Conservation (phyloP, 257 asterid species). For the Craterostigma plantagineum region DNA sequence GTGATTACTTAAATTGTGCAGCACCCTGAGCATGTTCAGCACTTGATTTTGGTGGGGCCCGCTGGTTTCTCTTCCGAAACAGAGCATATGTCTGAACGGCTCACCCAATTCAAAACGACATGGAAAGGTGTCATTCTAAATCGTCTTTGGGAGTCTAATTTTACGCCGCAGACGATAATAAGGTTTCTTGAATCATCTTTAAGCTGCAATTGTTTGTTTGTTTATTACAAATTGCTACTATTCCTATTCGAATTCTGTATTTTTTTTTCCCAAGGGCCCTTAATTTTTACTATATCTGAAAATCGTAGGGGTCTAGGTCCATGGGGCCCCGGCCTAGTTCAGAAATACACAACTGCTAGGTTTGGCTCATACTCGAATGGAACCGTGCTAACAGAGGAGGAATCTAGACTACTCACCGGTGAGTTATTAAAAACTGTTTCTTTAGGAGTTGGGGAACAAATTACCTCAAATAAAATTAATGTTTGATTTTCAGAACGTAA, state of each 20-base stretch:
- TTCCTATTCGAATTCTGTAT: not conserved
- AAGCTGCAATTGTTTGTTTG: not conserved
- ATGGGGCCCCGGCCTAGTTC: constrained; percentile 64
- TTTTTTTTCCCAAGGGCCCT: not conserved
- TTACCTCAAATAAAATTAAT: not conserved
- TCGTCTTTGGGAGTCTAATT: constrained; percentile 97
- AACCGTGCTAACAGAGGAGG: constrained; percentile 30
- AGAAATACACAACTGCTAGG: constrained; percentile 44
- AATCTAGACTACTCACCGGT: constrained; percentile 54
- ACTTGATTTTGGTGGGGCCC: constrained; percentile 82
- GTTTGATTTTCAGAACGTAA: not conserved
- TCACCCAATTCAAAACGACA: constrained; percentile 46
- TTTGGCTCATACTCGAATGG: constrained; percentile 37
- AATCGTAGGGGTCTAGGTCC: constrained; percentile 65
- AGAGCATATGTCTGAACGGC: constrained; percentile 46
- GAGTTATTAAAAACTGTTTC: constrained; percentile 8
- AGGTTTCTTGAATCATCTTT: constrained; percentile 26
- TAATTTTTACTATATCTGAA: not conserved
- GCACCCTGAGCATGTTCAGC: constrained; percentile 91
- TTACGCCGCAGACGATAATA: constrained; percentile 74
- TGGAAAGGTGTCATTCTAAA: constrained; percentile 81
- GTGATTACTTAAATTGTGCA: constrained; percentile 16
- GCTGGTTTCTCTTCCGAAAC: constrained; percentile 78
- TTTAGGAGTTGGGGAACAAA: too few relatives aligned
- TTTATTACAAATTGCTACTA: not conserved